Evolutionary conservation across 805 yeast species (phyloP).

Genomic region (Saturnispora mendoncae): DNA sequence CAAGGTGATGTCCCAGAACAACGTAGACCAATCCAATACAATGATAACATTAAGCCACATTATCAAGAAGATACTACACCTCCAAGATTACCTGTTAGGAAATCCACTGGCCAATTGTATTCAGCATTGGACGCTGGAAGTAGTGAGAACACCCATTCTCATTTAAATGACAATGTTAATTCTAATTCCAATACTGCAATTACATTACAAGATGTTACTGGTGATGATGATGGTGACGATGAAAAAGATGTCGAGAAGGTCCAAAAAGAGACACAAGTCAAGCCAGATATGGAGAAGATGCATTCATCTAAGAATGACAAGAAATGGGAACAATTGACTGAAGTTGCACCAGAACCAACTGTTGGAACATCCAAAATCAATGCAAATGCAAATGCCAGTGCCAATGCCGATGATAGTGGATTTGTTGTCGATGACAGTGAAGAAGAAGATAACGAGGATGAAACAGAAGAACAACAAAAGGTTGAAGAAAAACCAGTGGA

Average conservation of each 20-base stretch:
- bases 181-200: not conserved
- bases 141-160: not conserved
- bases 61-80: slow-evolving; percentile 3
- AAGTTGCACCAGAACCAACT: slow-evolving; percentile 33
- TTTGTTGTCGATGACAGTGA: slow-evolving; percentile 45
- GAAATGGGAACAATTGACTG: slow-evolving; percentile 38
- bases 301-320: slow-evolving; percentile 20
- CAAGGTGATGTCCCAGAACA: slow-evolving; percentile 14
- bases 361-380: slow-evolving; percentile 10
- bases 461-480: not conserved
- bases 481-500: not conserved
- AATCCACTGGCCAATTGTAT: slow-evolving; percentile 14
- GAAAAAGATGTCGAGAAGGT: not conserved
- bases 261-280: not conserved
- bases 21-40: not conserved
- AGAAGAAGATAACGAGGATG: not conserved
- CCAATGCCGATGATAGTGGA: slow-evolving; percentile 31
- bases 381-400: slow-evolving; percentile 2
- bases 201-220: slow-evolving; percentile 6
- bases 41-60: not conserved
- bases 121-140: slow-evolving; percentile 3
- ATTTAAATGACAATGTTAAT: not conserved
- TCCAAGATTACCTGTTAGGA: slow-evolving; percentile 8
- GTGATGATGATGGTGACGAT: not conserved
- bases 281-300: slow-evolving; percentile 23